Base-by-base conservation (phyloP, 148 eudicot species). In the Agrostemma githago region DNA sequence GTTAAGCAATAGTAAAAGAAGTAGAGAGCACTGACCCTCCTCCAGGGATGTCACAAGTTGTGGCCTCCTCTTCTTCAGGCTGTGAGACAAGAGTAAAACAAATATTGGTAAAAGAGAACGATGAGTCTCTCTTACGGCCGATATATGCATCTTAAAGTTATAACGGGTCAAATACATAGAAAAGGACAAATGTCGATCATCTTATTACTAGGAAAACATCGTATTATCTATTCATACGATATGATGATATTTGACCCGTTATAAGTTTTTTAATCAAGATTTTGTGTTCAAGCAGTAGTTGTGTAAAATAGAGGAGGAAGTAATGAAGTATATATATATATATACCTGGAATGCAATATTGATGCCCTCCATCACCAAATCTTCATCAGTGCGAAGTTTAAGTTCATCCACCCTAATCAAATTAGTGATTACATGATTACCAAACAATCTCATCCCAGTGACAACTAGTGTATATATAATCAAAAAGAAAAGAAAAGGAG, bases 321-420 rank as follows among this genome's bases (percentile, higher is more conserved):
- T 26, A 26, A 26, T 26, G 34, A 26, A 26, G 34, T 26, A 26
- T 26, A 26, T 69, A 57, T 86, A 89, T 26, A 26, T 26, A 26
- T 69, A 57, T 86, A 89, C 96, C 87, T 88, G 79, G 75, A 91
- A 91, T 40, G 92, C 86, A 77, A 86, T 87, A 77, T 83, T 86
- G 84, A 89, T 84, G 16, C 92, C 96, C 80, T 79, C 84, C 51
- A 76, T 79, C 19, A 91, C 93, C 75, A 93, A 78, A 82, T 93
- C 97, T 60, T 88, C 95, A 72, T 93, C 97, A n/a, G 77, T 80
- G 40, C 87, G 67, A 70, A 93, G 81, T 65, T 84, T 91, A 77
- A 93, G 94, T 54, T 88, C 90, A 72, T 87, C 92, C 76, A 93
- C 92, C 81, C 98, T 90, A 63, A 16, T 16, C 8, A 66, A 26